Percentiles rank a stretch among this genome's conserved stretches.
Evolutionary conservation across 805 yeast species (phyloP).

Genomic region (Lipomyces yamanashiensis): DNA sequence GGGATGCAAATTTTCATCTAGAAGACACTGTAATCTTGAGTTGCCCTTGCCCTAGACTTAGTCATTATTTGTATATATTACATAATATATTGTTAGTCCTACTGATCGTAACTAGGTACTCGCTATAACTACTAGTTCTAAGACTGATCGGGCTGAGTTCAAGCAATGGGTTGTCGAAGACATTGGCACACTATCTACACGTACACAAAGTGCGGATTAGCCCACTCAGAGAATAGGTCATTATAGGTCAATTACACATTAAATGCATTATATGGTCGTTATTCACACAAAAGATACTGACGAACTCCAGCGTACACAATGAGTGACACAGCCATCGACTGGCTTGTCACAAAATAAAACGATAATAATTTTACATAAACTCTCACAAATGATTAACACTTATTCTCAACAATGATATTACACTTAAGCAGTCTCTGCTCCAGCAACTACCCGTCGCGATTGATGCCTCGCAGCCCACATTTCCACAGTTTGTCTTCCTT

Average conservation of each 20-base stretch:
- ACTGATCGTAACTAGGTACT: too few species aligned
- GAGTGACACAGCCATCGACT: neutral
- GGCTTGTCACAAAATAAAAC: neutral
- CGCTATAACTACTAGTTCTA: too few species aligned
- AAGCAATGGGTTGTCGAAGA: too few species aligned
- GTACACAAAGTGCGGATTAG: too few species aligned
- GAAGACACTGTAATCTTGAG: neutral
- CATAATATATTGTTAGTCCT: neutral
- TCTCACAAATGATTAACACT: neutral
- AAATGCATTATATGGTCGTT: neutral
- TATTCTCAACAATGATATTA: neutral
- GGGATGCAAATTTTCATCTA: constrained; percentile 7
- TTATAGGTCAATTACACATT: neutral
- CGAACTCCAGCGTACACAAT: neutral
- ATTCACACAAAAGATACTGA: neutral
- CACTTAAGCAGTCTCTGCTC: neutral
- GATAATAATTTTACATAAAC: neutral
- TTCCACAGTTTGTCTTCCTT: constrained; percentile 26
- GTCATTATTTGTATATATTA: neutral
- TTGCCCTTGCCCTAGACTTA: neutral
- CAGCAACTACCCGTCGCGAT: neutral
- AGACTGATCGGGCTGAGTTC: too few species aligned
- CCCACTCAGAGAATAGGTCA: too few species aligned
- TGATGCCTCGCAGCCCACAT: constrained; percentile 26
- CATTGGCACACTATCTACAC: too few species aligned